Percentiles rank a stretch among this genome's conserved stretches.
phyloP scores from a whole-genome alignment of 176 grass and related monocot genomes.

The Tillandsia fasciculata region DNA sequence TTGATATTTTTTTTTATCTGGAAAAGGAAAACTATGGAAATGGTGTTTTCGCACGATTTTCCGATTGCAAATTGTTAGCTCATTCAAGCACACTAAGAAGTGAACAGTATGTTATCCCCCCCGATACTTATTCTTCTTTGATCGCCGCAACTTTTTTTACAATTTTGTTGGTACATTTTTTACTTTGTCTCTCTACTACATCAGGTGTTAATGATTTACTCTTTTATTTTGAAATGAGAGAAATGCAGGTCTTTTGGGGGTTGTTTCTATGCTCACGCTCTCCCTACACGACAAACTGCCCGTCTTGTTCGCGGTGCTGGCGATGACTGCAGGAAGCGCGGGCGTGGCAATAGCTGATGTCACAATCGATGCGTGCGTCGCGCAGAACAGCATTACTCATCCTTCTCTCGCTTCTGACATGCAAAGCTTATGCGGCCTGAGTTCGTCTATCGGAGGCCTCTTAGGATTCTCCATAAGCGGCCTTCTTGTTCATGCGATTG shows the following conservation, averaged over 20 bases:
- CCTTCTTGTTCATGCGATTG: slow-evolving; percentile 68
- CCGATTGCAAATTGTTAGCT: too few species aligned
- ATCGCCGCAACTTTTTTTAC: too few species aligned
- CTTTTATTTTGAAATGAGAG: background rate
- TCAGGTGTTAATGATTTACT: too few species aligned
- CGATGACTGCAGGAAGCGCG: slow-evolving; percentile 44
- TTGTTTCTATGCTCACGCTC: slow-evolving; percentile 52
- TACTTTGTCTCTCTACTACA: too few species aligned
- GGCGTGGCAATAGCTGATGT: slow-evolving; percentile 67
- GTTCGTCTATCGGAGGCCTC: slow-evolving; percentile 63
- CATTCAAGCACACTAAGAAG: too few species aligned
- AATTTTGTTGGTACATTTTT: too few species aligned
- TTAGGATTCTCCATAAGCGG: slow-evolving; percentile 74
- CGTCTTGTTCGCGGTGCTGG: slow-evolving; percentile 29
- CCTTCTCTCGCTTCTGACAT: slow-evolving; percentile 60
- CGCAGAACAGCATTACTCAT: slow-evolving; percentile 56
- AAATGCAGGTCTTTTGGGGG: slow-evolving; percentile 53
- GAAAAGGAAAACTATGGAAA: too few species aligned
- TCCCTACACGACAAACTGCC: slow-evolving; percentile 34
- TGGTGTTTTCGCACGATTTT: too few species aligned
- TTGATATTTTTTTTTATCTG: too few species aligned
- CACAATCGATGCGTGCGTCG: slow-evolving; percentile 71
- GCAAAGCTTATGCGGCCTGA: slow-evolving; percentile 65
- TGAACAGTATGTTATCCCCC: too few species aligned
- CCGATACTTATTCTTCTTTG: too few species aligned